Conservation (phyloP, 2,329 filamentous ascomycete genomes). For the Ustilaginoidea virens region DNA sequence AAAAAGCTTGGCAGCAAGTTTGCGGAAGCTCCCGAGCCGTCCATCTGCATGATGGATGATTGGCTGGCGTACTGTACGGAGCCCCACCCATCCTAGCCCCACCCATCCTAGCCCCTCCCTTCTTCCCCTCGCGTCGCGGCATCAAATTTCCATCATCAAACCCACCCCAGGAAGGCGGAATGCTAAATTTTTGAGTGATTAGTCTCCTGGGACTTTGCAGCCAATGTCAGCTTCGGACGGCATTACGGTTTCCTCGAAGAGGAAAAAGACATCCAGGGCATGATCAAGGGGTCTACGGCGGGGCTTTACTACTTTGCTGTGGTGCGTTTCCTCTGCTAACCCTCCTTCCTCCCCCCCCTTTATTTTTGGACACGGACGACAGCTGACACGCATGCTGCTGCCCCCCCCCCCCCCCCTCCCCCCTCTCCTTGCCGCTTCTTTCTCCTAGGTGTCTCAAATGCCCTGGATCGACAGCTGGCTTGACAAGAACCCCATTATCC, state of each 20-base stretch:
- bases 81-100: background rate
- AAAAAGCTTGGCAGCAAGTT: conserved; percentile 5
- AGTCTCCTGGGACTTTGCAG: conserved; percentile 25
- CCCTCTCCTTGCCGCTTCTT: background rate
- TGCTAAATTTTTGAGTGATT: background rate
- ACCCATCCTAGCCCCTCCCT: too few relatives aligned
- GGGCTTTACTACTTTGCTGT: conserved; percentile 17
- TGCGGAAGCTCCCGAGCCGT: conserved; percentile 3
- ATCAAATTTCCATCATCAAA: too few relatives aligned
- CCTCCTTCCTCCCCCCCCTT: too few relatives aligned
- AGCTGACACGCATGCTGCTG: too few relatives aligned
- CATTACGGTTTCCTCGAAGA: conserved; percentile 25
- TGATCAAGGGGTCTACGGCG: conserved; percentile 14
- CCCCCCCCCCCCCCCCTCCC: too few relatives aligned
- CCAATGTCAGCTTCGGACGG: conserved; percentile 22
- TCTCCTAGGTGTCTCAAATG: conserved; percentile 8
- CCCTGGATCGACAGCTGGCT: conserved; percentile 12
- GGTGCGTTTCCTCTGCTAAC: conserved; percentile 2
- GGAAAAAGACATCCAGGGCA: conserved; percentile 20
- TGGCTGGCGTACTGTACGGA: conserved; percentile 8
- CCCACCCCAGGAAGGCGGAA: background rate
- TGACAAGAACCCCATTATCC: conserved; percentile 15
- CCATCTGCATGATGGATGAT: conserved; percentile 8
- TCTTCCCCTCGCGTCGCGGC: too few relatives aligned
- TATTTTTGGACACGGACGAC: too few relatives aligned